A percentile compares a stretch with the other conserved stretches of the same genome.
Evolutionary conservation across 2,329 filamentous ascomycete species (phyloP).

Genomic region (Chaetomiaceae sp.): DNA sequence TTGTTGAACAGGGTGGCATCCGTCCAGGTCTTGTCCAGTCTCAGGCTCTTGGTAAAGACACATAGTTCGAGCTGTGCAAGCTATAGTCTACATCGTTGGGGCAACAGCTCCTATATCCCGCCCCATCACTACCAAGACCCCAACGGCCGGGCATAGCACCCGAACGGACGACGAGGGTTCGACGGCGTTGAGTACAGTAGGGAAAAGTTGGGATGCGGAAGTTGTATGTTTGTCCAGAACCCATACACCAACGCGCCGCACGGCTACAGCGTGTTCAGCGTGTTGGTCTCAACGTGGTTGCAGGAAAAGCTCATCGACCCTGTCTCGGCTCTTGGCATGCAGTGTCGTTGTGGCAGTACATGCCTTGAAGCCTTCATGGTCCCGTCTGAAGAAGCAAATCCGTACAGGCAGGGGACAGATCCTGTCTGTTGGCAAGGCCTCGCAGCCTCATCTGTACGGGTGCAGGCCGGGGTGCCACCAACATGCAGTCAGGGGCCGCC

Average conservation of each 20-base stretch:
- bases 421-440: background rate
- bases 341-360: background rate
- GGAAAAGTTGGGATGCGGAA: background rate
- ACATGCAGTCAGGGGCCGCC: background rate
- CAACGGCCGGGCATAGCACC: background rate
- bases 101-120: background rate
- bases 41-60: slow-evolving; percentile 28
- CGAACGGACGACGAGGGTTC: background rate
- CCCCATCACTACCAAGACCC: background rate
- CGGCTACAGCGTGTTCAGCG: background rate
- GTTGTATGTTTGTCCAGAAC: slow-evolving; percentile 1
- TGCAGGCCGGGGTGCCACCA: background rate
- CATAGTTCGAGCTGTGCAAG: background rate
- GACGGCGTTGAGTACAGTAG: background rate
- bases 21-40: slow-evolving; percentile 39
- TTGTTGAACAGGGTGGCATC: slow-evolving; percentile 35
- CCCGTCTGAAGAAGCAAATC: background rate
- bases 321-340: background rate
- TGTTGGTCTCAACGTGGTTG: slow-evolving; percentile 1
- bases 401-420: background rate
- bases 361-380: no score
- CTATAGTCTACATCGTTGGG: background rate
- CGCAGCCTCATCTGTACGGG: background rate
- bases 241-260: slow-evolving; percentile 4
- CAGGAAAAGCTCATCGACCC: background rate